Conservation (phyloP, 2,329 filamentous ascomycete genomes). For the Fusarium decemcellulare region DNA sequence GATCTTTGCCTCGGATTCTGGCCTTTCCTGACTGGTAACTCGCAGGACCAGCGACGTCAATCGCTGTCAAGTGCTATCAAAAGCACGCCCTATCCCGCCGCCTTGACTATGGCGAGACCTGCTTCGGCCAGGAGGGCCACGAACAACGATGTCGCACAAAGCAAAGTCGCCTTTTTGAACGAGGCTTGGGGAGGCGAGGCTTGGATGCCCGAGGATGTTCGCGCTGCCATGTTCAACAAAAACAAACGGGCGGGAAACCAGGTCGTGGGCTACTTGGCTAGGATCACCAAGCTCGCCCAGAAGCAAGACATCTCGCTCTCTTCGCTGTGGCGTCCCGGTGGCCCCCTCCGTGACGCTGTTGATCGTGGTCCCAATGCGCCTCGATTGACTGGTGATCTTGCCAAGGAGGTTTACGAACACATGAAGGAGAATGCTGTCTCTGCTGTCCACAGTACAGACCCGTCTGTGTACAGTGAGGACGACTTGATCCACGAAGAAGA, state of each 20-base stretch:
- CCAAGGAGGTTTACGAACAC: not conserved
- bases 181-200: not conserved
- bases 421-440: not conserved
- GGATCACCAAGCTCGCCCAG: not conserved
- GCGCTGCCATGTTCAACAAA: not conserved
- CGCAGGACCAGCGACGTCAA: too few relatives aligned
- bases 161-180: too few relatives aligned
- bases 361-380: fast-evolving
- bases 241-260: not conserved
- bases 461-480: fast-evolving
- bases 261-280: not conserved
- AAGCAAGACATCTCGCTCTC: not conserved
- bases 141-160: too few relatives aligned
- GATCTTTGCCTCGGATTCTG: too few relatives aligned
- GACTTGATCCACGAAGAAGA: not conserved
- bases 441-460: not conserved
- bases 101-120: too few relatives aligned
- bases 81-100: too few relatives aligned
- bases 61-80: too few relatives aligned
- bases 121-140: too few relatives aligned
- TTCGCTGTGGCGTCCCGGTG: not conserved
- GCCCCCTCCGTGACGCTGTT: slow-evolving; percentile 3
- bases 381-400: not conserved
- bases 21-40: too few relatives aligned
- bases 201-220: not conserved